Evolutionary conservation across 768 basidiomycete species (phyloP).

Genomic region (Dentipellis sp.): DNA sequence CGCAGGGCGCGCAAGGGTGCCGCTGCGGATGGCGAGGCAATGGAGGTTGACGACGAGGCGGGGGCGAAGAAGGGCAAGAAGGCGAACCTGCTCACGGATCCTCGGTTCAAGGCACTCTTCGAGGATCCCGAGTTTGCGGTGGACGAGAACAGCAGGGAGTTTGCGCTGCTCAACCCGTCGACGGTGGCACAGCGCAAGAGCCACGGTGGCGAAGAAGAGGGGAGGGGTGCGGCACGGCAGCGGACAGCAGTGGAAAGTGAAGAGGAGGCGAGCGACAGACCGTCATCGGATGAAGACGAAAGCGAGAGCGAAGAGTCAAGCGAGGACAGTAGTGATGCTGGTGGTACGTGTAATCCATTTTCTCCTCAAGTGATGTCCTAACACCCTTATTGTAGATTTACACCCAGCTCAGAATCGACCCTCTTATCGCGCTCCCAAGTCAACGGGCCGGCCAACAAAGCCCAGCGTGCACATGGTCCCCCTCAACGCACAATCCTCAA

Average conservation of each 20-base stretch:
- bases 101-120: conserved; percentile 86
- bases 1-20: conserved; percentile 36
- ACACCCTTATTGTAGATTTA: neutral
- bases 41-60: conserved; percentile 22
- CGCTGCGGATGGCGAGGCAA: conserved; percentile 27
- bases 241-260: conserved; percentile 27
- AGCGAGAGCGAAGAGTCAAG: conserved; percentile 20
- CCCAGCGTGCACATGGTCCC: conserved; percentile 59
- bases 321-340: conserved; percentile 39
- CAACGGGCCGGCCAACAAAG: conserved; percentile 27
- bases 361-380: neutral
- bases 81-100: conserved; percentile 64
- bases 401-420: neutral
- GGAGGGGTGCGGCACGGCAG: conserved; percentile 11
- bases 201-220: conserved; percentile 6
- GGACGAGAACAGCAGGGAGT: conserved; percentile 84
- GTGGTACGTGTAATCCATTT: conserved; percentile 18
- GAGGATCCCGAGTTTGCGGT: conserved; percentile 88
- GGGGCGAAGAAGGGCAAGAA: conserved; percentile 14
- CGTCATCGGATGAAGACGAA: conserved; percentile 38
- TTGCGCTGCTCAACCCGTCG: conserved; percentile 88
- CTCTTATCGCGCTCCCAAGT: neutral
- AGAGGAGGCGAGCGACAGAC: conserved; percentile 76
- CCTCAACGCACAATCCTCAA: conserved; percentile 37
- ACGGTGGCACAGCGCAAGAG: conserved; percentile 43